Evolutionary conservation across 2,329 filamentous ascomycete species (phyloP).

Genomic region (Shiraia bambusicola): DNA sequence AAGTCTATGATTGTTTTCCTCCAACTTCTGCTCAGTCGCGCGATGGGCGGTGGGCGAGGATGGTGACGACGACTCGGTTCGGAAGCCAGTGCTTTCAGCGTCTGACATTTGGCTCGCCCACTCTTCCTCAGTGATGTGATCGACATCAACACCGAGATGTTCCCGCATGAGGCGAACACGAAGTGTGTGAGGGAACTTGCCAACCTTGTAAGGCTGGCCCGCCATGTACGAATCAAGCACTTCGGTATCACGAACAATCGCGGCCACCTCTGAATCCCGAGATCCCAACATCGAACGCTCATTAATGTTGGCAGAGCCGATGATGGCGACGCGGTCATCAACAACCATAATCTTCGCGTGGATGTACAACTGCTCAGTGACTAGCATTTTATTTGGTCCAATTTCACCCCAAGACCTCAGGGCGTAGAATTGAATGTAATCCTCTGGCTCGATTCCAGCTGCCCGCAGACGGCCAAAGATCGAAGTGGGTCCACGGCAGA

Average conservation of each 20-base stretch:
- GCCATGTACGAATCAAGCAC: slow-evolving; percentile 92
- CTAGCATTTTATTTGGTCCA: slow-evolving; percentile 75
- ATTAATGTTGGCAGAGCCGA: slow-evolving; percentile 98
- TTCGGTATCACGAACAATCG: slow-evolving; percentile 87
- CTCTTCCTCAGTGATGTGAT: slow-evolving; percentile 63
- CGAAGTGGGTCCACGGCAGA: slow-evolving; percentile 86
- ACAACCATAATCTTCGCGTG: slow-evolving; percentile 97
- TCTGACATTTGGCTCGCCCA: slow-evolving; percentile 37
- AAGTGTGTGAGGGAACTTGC: slow-evolving; percentile 87
- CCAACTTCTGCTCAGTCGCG: slow-evolving; percentile 43
- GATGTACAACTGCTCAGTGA: slow-evolving; percentile 96
- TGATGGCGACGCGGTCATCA: slow-evolving; percentile 88
- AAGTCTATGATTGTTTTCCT: slow-evolving; percentile 44
- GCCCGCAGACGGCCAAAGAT: slow-evolving; percentile 85
- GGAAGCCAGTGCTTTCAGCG: slow-evolving; percentile 69
- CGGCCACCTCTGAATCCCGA: slow-evolving; percentile 88
- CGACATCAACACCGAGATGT: slow-evolving; percentile 92
- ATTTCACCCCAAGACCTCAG: slow-evolving; percentile 91
- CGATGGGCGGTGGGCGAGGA: slow-evolving; percentile 37
- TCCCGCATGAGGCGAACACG: slow-evolving; percentile 94
- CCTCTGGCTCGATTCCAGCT: slow-evolving; percentile 83
- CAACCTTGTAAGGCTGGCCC: slow-evolving; percentile 83
- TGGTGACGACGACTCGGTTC: slow-evolving; percentile 39
- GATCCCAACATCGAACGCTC: slow-evolving; percentile 92
- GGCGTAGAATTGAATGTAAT: slow-evolving; percentile 94